Evolutionary conservation across 2,329 filamentous ascomycete genomes (phyloP).

Genomic region (Verticillium klebahnii): DNA sequence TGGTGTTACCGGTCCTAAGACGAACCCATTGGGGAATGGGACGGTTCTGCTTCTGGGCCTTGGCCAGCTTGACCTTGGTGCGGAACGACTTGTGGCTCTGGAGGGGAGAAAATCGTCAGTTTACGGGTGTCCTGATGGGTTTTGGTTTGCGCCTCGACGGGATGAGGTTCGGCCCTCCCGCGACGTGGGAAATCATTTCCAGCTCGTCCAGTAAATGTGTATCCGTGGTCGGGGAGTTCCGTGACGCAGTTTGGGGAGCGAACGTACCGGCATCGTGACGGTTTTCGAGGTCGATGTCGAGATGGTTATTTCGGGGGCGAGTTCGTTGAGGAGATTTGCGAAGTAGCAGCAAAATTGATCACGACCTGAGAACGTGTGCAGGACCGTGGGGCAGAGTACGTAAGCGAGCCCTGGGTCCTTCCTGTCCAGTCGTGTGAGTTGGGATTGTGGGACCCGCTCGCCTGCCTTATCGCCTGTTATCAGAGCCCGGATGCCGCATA

Average conservation of each 20-base stretch:
- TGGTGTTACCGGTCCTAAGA: constrained; percentile 97
- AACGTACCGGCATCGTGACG: constrained; percentile 38
- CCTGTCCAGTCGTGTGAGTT: background rate
- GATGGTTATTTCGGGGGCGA: background rate
- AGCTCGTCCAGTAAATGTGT: background rate
- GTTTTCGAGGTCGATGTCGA: constrained; percentile 20
- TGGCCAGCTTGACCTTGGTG: constrained; percentile 99
- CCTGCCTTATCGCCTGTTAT: background rate
- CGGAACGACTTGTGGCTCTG: constrained; percentile 99
- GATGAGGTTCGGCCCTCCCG: background rate
- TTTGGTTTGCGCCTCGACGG: constrained; percentile 5
- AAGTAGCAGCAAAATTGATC: background rate
- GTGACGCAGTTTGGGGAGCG: background rate
- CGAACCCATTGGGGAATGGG: constrained; percentile 99
- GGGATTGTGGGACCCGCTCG: background rate
- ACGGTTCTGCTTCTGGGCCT: constrained; percentile 99
- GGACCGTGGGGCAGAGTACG: background rate
- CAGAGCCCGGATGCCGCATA: background rate
- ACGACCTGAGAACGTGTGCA: background rate
- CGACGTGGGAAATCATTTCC: background rate
- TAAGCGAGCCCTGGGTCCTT: background rate
- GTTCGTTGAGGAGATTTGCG: background rate
- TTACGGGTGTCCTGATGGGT: constrained; percentile 1
- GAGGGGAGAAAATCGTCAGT: constrained; percentile 10
- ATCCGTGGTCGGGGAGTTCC: background rate